A percentile compares a stretch with the other conserved stretches of the same genome.
Evolutionary conservation across 2,329 filamentous ascomycete species (phyloP).

Genomic region (Aureobasidium lini): DNA sequence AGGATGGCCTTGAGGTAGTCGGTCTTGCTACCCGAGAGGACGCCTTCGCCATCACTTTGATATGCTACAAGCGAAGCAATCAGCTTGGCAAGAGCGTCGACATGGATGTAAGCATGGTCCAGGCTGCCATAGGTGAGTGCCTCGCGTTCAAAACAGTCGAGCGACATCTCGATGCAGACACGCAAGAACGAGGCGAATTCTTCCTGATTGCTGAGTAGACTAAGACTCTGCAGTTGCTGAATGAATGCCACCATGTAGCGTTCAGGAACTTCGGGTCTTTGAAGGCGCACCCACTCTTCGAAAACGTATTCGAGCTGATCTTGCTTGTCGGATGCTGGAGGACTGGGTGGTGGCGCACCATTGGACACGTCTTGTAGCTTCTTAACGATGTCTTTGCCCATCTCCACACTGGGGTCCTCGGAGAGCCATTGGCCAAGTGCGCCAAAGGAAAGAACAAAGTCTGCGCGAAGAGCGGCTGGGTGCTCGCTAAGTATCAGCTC

Average conservation of each 20-base stretch:
- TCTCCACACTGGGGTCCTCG: constrained; percentile 59
- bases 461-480: constrained; percentile 70
- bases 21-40: constrained; percentile 55
- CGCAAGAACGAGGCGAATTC: constrained; percentile 75
- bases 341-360: constrained; percentile 41
- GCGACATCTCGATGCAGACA: constrained; percentile 69
- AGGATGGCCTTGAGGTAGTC: constrained; percentile 71
- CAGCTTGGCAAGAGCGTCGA: constrained; percentile 78
- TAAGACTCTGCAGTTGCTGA: constrained; percentile 68
- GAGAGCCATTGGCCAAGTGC: constrained; percentile 73
- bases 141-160: constrained; percentile 69
- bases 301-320: constrained; percentile 94
- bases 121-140: constrained; percentile 52
- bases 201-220: constrained; percentile 65
- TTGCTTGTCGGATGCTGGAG: constrained; percentile 52
- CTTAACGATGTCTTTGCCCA: constrained; percentile 63
- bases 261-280: constrained; percentile 67
- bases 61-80: constrained; percentile 68
- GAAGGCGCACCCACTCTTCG: constrained; percentile 85
- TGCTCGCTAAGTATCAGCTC: constrained; percentile 70
- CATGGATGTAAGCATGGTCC: constrained; percentile 53
- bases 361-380: constrained; percentile 52
- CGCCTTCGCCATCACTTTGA: constrained; percentile 54
- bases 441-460: constrained; percentile 77
- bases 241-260: constrained; percentile 70